Percentiles rank a stretch among this genome's conserved stretches.
phyloP scores from a whole-genome alignment of 2,329 filamentous ascomycete species.

The Parascedosporium putredinis region DNA sequence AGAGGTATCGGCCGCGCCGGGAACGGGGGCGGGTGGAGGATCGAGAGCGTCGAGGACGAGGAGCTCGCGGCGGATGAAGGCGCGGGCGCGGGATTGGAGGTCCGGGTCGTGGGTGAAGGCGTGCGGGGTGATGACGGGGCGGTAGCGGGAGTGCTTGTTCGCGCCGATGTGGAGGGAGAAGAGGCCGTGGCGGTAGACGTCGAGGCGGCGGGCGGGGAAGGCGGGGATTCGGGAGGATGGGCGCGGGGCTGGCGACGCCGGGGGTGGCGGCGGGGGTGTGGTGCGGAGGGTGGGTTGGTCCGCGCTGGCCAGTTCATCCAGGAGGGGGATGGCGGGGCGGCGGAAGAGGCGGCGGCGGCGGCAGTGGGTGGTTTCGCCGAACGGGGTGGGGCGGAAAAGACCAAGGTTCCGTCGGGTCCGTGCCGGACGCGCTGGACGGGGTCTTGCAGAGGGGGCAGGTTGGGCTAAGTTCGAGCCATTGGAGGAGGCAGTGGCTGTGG shows the following conservation, averaged over 20 bases:
- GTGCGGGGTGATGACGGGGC: conserved; percentile 54
- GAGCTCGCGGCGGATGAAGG: conserved; percentile 75
- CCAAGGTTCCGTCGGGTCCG: not conserved
- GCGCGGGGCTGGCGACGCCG: not conserved
- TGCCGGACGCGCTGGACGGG: conserved; percentile 40
- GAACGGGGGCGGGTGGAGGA: no score
- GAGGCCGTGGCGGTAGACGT: conserved; percentile 61
- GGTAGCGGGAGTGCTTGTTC: conserved; percentile 67
- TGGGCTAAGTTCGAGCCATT: conserved; percentile 65
- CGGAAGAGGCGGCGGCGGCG: not conserved
- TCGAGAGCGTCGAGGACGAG: conserved; percentile 50
- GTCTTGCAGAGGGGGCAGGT: conserved; percentile 72
- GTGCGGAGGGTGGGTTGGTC: no score
- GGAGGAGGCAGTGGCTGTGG: conserved; percentile 75
- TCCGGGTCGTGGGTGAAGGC: conserved; percentile 53
- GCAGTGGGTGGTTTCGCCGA: not conserved
- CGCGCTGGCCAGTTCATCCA: no score
- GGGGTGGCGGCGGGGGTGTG: not conserved
- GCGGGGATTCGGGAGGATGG: conserved; percentile 29
- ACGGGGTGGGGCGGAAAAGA: not conserved
- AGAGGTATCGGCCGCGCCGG: no score
- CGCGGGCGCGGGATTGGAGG: conserved; percentile 65
- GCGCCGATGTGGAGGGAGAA: conserved; percentile 77
- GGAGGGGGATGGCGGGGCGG: not conserved
- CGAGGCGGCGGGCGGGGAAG: conserved; percentile 37